These are phyloP conservation scores for Licmophora abbreviata DNA, from an alignment of 108 stramenopile species.

Conservation along the genomic window DNA sequence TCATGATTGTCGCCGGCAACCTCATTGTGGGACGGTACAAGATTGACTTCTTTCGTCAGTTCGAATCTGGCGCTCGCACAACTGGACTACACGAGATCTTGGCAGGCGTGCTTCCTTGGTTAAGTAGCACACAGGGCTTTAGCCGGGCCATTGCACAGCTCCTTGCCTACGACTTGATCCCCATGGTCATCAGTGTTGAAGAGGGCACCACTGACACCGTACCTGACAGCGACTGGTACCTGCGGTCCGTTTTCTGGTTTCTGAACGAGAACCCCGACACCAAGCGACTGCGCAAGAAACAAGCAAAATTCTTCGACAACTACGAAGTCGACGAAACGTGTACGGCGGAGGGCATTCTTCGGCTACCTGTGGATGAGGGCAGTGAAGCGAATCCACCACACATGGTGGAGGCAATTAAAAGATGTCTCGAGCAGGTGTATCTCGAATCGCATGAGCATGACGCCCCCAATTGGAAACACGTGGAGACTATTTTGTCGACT, in stretches of 20 bases:
- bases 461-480: constrained; percentile 69
- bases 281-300: constrained; percentile 66
- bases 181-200: constrained; percentile 41
- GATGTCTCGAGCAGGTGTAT: constrained; percentile 55
- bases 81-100: constrained; percentile 56
- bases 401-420: constrained; percentile 64
- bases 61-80: constrained; percentile 12
- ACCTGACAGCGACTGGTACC: constrained; percentile 33
- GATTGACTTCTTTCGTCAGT: constrained; percentile 36
- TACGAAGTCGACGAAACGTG: constrained; percentile 69
- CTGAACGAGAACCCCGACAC: constrained; percentile 72
- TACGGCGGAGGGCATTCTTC: constrained; percentile 53
- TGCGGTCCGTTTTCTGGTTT: constrained; percentile 51
- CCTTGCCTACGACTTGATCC: constrained; percentile 57
- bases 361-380: constrained; percentile 73
- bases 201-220: too few relatives aligned
- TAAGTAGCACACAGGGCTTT: constrained; percentile 81
- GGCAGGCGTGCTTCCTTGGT: constrained; percentile 70
- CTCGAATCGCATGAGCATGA: constrained; percentile 62
- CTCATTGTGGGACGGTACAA: constrained; percentile 59
- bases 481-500: constrained; percentile 47
- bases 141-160: constrained; percentile 79
- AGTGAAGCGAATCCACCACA: constrained; percentile 66
- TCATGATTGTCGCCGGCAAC: constrained; percentile 77
- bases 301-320: constrained; percentile 50